These are phyloP conservation scores for Coccomyxa sp. DNA, from an alignment of 139 green algal genomes.

Conservation along the genomic window DNA sequence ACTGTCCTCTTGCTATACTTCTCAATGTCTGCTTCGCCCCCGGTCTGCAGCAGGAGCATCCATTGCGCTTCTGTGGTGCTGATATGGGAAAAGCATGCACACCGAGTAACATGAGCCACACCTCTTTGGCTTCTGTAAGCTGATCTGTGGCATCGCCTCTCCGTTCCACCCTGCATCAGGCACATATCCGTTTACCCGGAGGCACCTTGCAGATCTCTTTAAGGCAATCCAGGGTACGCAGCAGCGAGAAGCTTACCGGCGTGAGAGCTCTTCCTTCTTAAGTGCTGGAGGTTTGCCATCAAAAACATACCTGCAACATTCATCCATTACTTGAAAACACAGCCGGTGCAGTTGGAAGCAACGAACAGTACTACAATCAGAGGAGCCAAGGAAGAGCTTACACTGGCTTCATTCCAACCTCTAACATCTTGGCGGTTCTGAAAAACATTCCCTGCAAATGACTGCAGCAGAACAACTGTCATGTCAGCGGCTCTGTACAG, in stretches of 20 bases:
- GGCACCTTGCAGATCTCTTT: no score
- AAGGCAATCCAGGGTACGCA: no score
- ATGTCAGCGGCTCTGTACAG: no score
- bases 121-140: conserved; percentile 26
- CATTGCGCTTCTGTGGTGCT: neutral
- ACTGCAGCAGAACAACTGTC: no score
- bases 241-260: conserved; percentile 28
- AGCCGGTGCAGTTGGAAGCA: neutral
- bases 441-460: conserved; percentile 96
- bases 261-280: conserved; percentile 86
- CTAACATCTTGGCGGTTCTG: conserved; percentile 89
- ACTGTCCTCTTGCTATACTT: conserved; percentile 95
- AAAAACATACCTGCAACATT: conserved; percentile 86
- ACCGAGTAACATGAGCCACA: neutral
- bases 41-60: neutral
- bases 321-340: neutral
- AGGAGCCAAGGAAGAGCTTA: conserved; percentile 33
- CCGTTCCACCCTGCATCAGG: conserved; percentile 13
- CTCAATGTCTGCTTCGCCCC: conserved; percentile 84
- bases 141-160: conserved; percentile 13
- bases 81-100: neutral
- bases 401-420: conserved; percentile 92
- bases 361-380: neutral
- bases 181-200: no score
- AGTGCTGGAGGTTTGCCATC: conserved; percentile 93